Evolutionary conservation across 129 eudicot genomes (phyloP), one percentile per base, ranked within the genome.

Genomic region (Sambucus nigra): DNA sequence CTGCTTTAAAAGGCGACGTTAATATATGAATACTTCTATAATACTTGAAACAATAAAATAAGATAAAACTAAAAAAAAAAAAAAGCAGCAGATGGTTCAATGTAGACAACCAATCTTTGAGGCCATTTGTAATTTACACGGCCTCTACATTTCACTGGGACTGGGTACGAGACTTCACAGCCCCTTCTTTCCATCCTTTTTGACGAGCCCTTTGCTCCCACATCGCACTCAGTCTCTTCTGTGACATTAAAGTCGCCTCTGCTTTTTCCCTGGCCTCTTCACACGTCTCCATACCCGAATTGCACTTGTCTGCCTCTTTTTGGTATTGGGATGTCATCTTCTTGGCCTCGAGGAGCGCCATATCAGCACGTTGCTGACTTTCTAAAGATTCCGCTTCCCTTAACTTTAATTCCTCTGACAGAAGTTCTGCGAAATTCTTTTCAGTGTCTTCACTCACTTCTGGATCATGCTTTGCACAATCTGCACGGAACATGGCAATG

Each of bases 231-330:
- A 84, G 64, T 68, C 68, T 71, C 68, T 74, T 80, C 62, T 84
- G 97, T 35, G 80, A 60, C 56, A 53, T 44, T 59, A 88, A 71
- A 67, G 85, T 71, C 8, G 69, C 76, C 67, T 89, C 95, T 6
- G 97, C 81, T 50, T 85, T 84, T 69, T 89, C 97, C 18, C 97
- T 75, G 51, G 97, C 97, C 67, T 81, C 95, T 68, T 89, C 97
- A 46, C 97, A 89, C 6, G 95, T 89, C 54, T 84, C 95, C 95
- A 89, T 84, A 31, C 95, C 97, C 5, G 97, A 88, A 61, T 88
- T 88, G 60, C 97, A 88, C 60, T 88, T 88, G 63, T 88, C 97
- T 60, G 97, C 97, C 72, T 88, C 97, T 45, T 88, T 88, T 65
- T 80, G 92, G 71, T 88, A 88, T 26, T 84, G 95, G 17, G 97